phyloP scores from a whole-genome alignment of 176 grass and related monocot genomes.

The Musa schizocarpa region DNA sequence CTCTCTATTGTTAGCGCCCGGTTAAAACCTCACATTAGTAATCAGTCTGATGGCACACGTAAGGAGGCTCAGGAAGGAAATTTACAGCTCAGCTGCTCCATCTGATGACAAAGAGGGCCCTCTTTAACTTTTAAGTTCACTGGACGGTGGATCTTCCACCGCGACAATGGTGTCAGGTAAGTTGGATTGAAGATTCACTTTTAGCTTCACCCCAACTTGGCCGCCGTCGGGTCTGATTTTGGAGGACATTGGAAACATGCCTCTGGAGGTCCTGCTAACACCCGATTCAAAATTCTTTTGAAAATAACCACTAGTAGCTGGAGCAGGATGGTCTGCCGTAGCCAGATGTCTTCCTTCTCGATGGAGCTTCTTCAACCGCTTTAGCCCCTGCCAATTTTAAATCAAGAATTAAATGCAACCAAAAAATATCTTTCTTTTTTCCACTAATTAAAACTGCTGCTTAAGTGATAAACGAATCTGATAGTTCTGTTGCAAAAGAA shows the following conservation, averaged over 20 bases:
- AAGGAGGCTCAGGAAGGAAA: conserved; percentile 27
- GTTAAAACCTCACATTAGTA: conserved; percentile 42
- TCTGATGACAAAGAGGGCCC: conserved; percentile 41
- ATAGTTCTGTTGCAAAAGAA: too few relatives aligned
- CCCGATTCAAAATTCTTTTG: background rate
- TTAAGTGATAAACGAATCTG: too few relatives aligned
- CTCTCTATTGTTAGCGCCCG: conserved; percentile 38
- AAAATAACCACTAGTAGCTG: background rate
- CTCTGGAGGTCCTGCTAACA: background rate
- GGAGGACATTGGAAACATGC: background rate
- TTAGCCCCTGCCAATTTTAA: conserved; percentile 39
- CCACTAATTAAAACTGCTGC: background rate
- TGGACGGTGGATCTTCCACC: background rate
- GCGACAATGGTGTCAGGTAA: background rate
- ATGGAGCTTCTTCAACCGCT: conserved; percentile 62
- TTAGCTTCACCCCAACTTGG: background rate
- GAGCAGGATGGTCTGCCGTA: background rate
- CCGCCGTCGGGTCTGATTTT: background rate
- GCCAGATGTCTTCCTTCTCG: conserved; percentile 23
- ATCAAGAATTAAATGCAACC: conserved; percentile 8
- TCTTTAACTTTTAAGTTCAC: conserved; percentile 32
- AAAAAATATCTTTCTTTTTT: background rate
- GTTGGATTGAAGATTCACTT: background rate
- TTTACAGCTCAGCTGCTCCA: conserved; percentile 27
- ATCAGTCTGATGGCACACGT: conserved; percentile 9